These are phyloP conservation scores for Botrytis sinoallii DNA, from an alignment of 2,329 filamentous ascomycete species.

Conservation along the genomic window DNA sequence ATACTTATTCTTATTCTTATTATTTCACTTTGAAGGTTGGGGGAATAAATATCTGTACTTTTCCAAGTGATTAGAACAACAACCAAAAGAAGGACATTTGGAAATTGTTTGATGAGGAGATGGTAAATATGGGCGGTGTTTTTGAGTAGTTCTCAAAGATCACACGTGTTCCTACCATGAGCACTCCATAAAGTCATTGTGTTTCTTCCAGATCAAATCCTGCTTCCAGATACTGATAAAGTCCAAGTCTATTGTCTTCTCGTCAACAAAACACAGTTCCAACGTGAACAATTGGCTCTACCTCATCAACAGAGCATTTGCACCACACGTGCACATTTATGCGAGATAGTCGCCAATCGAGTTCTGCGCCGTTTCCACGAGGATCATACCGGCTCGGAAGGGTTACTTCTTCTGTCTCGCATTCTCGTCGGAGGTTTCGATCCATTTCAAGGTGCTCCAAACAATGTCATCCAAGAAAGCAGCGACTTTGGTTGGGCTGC, in stretches of 20 bases:
- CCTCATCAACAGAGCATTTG: slow-evolving; percentile 79
- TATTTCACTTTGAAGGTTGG: neutral
- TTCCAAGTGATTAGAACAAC: neutral
- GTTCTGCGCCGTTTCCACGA: slow-evolving; percentile 77
- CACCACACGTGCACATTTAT: slow-evolving; percentile 72
- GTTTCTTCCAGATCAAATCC: neutral
- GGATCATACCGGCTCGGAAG: slow-evolving; percentile 67
- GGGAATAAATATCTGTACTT: neutral
- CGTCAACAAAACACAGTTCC: slow-evolving; percentile 76
- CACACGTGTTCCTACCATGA: neutral
- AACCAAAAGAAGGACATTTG: neutral
- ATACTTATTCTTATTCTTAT: neutral
- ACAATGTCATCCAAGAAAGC: slow-evolving; percentile 59
- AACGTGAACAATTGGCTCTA: slow-evolving; percentile 72
- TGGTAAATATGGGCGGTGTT: neutral
- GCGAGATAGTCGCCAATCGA: slow-evolving; percentile 75
- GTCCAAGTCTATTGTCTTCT: slow-evolving; percentile 72
- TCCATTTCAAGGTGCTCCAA: slow-evolving; percentile 78
- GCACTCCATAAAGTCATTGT: neutral
- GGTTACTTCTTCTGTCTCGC: slow-evolving; percentile 71
- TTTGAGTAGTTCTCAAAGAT: neutral
- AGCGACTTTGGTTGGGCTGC: slow-evolving; percentile 42
- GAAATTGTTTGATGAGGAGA: neutral
- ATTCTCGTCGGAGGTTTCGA: slow-evolving; percentile 81
- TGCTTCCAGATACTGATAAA: neutral